Base-by-base conservation (phyloP, 225 moss, liverwort and hornwort genomes). In the Rhytidiadelphus loreus region DNA sequence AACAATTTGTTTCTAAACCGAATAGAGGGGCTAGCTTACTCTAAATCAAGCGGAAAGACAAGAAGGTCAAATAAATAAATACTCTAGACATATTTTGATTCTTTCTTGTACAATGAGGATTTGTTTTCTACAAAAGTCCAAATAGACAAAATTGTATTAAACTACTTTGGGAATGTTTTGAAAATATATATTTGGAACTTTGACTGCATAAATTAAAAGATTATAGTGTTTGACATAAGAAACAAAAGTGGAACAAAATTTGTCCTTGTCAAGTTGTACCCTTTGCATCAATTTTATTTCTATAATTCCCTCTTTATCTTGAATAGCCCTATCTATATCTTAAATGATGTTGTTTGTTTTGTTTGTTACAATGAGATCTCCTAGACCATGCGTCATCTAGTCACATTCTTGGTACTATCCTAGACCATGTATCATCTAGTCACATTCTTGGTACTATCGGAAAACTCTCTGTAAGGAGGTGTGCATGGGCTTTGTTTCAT, bases 141-240 rank as follows among this genome's bases (percentile, higher is more conserved):
- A 9, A 0, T 0, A 11, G 8, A 43, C 3, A 72, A 72, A 44
- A 44, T 44, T 0, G 10, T 2, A 16, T 3, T 28, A 28, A 72
- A 0, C 2, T 29, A 72, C 16, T 44, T 16, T 16, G 16, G 2
- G 17, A 29, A 28, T 44, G 6, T 71, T 2, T 26, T 33, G 1
- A 44, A 44, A 71, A 72, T 3, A 28, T n/a, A n/a, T n/a, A 43
- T 3, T 12, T 13, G 0, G 6, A 72, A 72, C 44, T 44, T 44
- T 29, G 72, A 70, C 6, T 0, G 0, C 29, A 72, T 11, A 44
- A 16, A 44, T 29, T 17, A 72, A 44, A 64, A 25, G 24, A 59
- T 25, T 59, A 59, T 11, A 11, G 12, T 11, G 7, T 18, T 55
- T 55, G 55, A 19, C 55, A 5, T 41, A 26, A 15, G 3, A 43